Percentiles rank a stretch among this genome's conserved stretches.
phyloP scores from a whole-genome alignment of 768 basidiomycete genomes.

The Mrakia blollopis region DNA sequence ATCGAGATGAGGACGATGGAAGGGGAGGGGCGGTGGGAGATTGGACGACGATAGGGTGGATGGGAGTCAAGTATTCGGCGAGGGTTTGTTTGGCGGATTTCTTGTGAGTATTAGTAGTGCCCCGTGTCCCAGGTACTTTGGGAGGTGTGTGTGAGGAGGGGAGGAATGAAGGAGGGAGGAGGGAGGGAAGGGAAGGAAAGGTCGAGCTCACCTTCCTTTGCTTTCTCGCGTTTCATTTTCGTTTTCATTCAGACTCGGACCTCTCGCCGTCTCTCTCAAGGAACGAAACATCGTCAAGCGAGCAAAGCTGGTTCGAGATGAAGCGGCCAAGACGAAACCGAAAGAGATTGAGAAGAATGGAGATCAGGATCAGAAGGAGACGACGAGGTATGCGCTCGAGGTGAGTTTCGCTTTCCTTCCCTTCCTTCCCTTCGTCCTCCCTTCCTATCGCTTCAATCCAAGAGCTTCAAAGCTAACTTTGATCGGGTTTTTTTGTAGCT shows the following conservation, averaged over 20 bases:
- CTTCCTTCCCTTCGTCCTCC: not conserved
- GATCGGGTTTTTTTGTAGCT: slow-evolving; percentile 50
- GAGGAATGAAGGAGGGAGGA: not conserved
- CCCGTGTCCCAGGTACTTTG: too few species aligned
- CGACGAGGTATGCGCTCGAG: slow-evolving; percentile 2
- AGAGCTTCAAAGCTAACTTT: too few species aligned
- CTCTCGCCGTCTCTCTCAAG: slow-evolving; percentile 79
- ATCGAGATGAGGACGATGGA: slow-evolving; percentile 46
- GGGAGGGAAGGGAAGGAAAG: not conserved
- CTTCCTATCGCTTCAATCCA: too few species aligned
- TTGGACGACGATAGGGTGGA: slow-evolving; percentile 82
- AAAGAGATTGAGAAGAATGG: slow-evolving; percentile 51
- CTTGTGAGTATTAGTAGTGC: slow-evolving; percentile 58
- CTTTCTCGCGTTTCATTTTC: too few species aligned
- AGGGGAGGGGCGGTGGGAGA: slow-evolving; percentile 47
- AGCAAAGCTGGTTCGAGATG: slow-evolving; percentile 64
- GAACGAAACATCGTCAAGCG: slow-evolving; percentile 60
- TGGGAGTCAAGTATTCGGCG: slow-evolving; percentile 71
- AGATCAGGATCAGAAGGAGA: slow-evolving; percentile 11
- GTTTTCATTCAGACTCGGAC: slow-evolving; percentile 70
- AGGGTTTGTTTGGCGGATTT: slow-evolving; percentile 78
- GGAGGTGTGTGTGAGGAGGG: not conserved
- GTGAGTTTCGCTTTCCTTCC: not conserved
- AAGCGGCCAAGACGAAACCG: slow-evolving; percentile 57
- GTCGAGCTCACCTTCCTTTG: not conserved